Conservation (phyloP, 768 basidiomycete genomes). For the Phylloporus sp. region DNA sequence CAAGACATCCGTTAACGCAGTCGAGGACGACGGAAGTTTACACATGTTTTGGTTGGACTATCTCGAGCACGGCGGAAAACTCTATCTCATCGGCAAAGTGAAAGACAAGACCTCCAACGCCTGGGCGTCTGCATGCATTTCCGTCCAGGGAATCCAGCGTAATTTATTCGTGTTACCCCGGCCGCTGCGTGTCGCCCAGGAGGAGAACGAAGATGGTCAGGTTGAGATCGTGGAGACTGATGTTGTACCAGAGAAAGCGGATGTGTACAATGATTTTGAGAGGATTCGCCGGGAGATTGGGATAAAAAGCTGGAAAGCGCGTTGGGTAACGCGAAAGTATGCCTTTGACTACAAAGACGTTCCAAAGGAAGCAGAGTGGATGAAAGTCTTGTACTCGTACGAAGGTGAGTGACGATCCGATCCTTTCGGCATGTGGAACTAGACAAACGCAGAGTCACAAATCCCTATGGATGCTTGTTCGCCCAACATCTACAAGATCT, state of each 20-base stretch:
- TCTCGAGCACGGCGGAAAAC: conserved; percentile 75
- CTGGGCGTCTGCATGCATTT: conserved; percentile 85
- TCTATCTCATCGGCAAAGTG: conserved; percentile 90
- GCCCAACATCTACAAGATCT: conserved; percentile 79
- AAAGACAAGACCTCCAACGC: conserved; percentile 61
- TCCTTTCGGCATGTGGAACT: not conserved
- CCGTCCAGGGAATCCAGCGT: conserved; percentile 78
- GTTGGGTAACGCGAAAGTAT: conserved; percentile 85
- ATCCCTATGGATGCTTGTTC: conserved; percentile 70
- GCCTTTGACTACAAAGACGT: conserved; percentile 79
- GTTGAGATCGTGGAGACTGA: conserved; percentile 61
- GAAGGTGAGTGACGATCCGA: conserved; percentile 49
- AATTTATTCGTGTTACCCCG: conserved; percentile 90
- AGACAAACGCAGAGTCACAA: conserved; percentile 29
- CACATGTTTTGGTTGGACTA: conserved; percentile 97
- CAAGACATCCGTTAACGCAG: conserved; percentile 46
- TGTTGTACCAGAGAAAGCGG: conserved; percentile 58
- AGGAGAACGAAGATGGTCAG: conserved; percentile 28
- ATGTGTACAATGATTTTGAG: conserved; percentile 83
- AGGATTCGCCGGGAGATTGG: conserved; percentile 63
- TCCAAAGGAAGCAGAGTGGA: conserved; percentile 79
- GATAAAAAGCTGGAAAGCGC: conserved; percentile 73
- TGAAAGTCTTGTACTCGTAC: conserved; percentile 92
- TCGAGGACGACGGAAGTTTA: conserved; percentile 81
- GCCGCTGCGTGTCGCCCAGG: conserved; percentile 45